Percentiles rank a stretch among this genome's conserved stretches.
Evolutionary conservation across 2,329 filamentous ascomycete genomes (phyloP).

Genomic region (Aureobasidium sp.): DNA sequence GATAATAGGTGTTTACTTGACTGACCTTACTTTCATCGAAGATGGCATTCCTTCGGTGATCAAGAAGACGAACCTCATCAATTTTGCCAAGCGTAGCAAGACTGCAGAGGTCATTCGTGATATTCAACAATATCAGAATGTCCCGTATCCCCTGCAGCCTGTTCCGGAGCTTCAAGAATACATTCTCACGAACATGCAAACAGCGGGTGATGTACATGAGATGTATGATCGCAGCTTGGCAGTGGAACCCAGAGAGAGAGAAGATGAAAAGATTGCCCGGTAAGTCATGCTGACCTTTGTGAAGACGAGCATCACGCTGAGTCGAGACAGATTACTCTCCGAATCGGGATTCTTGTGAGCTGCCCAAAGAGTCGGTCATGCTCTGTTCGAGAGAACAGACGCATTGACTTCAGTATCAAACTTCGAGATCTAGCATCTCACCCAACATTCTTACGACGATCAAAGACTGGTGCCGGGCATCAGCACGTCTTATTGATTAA

Average conservation of each 20-base stretch:
- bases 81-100: slow-evolving; percentile 97
- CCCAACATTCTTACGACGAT: not conserved
- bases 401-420: not conserved
- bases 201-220: slow-evolving; percentile 91
- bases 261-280: slow-evolving; percentile 99
- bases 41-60: slow-evolving; percentile 94
- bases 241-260: slow-evolving; percentile 88
- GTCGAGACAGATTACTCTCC: slow-evolving; percentile 38
- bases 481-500: not conserved
- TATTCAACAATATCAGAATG: slow-evolving; percentile 97
- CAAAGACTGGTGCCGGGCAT: not conserved
- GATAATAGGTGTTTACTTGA: slow-evolving; percentile 78
- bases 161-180: slow-evolving; percentile 94
- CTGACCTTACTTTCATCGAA: slow-evolving; percentile 96
- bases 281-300: slow-evolving; percentile 36
- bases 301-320: slow-evolving; percentile 16
- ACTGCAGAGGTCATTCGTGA: slow-evolving; percentile 97
- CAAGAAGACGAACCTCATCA: slow-evolving; percentile 94
- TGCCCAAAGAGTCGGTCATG: not conserved
- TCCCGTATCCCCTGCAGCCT: slow-evolving; percentile 84
- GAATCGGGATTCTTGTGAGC: slow-evolving; percentile 47
- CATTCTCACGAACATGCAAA: slow-evolving; percentile 92
- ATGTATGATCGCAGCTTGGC: slow-evolving; percentile 98
- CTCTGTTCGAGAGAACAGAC: not conserved
- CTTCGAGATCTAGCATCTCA: not conserved